Evolutionary conservation across 345 rosid species (phyloP), one percentile per base, ranked within the genome.

Genomic region (Brassica carinata): DNA sequence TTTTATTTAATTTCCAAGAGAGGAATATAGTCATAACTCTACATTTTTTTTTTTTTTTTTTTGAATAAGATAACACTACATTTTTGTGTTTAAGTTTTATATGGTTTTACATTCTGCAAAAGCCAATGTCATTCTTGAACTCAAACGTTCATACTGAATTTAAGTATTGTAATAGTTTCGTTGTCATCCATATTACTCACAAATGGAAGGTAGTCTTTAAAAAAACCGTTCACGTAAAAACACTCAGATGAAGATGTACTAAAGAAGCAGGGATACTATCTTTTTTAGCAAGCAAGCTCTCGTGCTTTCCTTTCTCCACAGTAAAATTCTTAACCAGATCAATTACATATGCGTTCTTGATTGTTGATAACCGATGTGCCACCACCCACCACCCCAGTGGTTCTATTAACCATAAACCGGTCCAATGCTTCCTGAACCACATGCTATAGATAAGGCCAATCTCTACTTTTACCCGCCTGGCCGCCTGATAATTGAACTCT

Each of bases 381-480:
- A 90, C 88, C 1, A 90, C 80, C 2, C 4, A 90, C 88, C 1
- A 90, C 80, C 2, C 90, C 75, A 0, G 91, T 88, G 10, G 94
- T 93, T 27, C 90, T 68, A 74, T 85, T 81, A 80, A 87, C 87
- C 88, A 84, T 85, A 8, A 83, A 85, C 82, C 82, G 34, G 55
- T 90, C 96, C 17, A 86, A 18, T 14, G 96, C 93, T 11, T 89
- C 91, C 4, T 90, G 93, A 34, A 91, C 96, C 64, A 89, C 86
- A 19, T 88, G 82, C 61, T 89, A 91, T 84, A 0, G 93, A 92
- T 34, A 90, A 89, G 14, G 94, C 94, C 18, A 91, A 85, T 19
- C 96, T 81, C 63, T 91, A 96, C 77, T 93, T 93, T 71, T 91
- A 96, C 18, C 96, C 92, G 0, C 94, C 92, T 0, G 96, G 18